These are phyloP conservation scores for Emmonsiellopsis sp. DNA, from an alignment of 2,329 filamentous ascomycete genomes.

Conservation along the genomic window DNA sequence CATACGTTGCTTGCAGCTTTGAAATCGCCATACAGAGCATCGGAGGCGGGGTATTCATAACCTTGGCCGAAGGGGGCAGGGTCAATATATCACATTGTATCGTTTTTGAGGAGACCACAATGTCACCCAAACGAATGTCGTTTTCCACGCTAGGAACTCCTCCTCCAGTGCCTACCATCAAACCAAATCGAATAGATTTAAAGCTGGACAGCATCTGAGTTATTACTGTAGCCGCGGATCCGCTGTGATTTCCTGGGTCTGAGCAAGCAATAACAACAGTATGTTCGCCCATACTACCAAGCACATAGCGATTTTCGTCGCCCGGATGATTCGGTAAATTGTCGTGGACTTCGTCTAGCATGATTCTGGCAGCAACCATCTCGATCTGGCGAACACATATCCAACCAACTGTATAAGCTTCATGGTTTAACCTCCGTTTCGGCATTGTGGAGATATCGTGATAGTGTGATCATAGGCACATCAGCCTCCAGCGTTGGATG, in stretches of 20 bases:
- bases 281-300: conserved; percentile 12
- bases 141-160: conserved; percentile 10
- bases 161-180: conserved; percentile 14
- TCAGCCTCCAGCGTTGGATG: no score
- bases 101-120: conserved; percentile 11
- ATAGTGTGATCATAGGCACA: no score
- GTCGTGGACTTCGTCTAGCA: conserved; percentile 6
- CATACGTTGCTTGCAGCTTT: conserved; percentile 4
- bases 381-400: conserved; percentile 3
- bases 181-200: conserved; percentile 7
- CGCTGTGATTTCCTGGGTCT: no score
- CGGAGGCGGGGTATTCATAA: neutral
- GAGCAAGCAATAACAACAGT: conserved; percentile 9
- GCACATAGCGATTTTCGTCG: conserved; percentile 13
- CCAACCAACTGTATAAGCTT: conserved; percentile 5
- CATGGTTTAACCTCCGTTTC: no score
- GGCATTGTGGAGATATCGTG: no score
- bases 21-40: conserved; percentile 6
- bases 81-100: neutral
- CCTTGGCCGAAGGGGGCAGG: no score
- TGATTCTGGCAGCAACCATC: conserved; percentile 1
- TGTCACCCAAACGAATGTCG: conserved; percentile 14
- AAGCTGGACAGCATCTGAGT: conserved; percentile 12
- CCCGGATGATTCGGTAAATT: neutral
- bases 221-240: conserved; percentile 5